These are phyloP conservation scores for Bolboschoenus planiculmis DNA, from an alignment of 176 grass and related monocot genomes.

Conservation along the genomic window DNA sequence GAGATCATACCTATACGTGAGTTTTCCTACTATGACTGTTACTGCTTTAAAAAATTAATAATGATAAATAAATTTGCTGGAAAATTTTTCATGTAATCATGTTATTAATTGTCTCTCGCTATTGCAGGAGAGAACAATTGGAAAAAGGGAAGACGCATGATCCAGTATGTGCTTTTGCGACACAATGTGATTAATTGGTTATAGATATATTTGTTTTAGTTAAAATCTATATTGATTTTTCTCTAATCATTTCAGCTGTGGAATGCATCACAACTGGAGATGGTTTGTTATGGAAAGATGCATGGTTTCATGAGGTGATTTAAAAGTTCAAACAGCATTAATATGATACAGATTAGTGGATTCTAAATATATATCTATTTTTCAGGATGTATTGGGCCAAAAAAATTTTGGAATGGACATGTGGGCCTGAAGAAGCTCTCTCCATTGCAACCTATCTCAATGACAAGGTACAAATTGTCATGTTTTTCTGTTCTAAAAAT, in stretches of 20 bases:
- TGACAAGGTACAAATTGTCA: conserved; percentile 61
- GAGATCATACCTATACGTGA: conserved; percentile 79
- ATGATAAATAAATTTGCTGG: background rate
- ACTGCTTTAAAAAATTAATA: background rate
- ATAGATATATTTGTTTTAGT: background rate
- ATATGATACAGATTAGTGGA: too few species aligned
- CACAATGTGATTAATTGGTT: background rate
- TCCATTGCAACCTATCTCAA: conserved; percentile 72
- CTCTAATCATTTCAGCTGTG: conserved; percentile 49
- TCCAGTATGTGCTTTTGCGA: conserved; percentile 39
- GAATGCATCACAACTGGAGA: conserved; percentile 96
- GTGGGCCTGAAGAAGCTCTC: conserved; percentile 80
- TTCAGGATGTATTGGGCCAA: conserved; percentile 98
- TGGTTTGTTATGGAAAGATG: conserved; percentile 90
- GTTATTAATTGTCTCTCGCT: conserved; percentile 19
- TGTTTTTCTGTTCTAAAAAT: background rate
- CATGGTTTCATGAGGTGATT: conserved; percentile 94
- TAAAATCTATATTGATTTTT: background rate
- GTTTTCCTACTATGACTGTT: conserved; percentile 1
- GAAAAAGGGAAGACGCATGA: conserved; percentile 87
- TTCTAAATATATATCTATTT: background rate
- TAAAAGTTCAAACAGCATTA: too few species aligned
- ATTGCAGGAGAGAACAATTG: conserved; percentile 68
- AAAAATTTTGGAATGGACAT: conserved; percentile 96
- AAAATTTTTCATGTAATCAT: background rate